Percentiles rank a stretch among this genome's conserved stretches.
Conservation (phyloP, 2,329 filamentous ascomycete genomes). For the Coniella lustricola region DNA sequence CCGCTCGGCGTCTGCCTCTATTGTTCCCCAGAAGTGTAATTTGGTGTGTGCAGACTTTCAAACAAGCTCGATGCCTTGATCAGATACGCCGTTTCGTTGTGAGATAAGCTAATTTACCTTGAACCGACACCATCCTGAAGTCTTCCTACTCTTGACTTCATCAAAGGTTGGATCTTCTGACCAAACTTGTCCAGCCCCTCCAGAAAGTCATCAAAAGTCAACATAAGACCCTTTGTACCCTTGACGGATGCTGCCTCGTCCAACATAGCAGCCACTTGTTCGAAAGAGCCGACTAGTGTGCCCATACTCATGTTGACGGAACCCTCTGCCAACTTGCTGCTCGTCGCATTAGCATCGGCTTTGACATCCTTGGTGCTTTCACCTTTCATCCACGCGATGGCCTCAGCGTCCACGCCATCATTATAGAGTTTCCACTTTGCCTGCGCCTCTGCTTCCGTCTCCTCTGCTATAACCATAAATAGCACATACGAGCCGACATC, state of each 20-base stretch:
- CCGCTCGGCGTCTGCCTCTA: too few relatives aligned
- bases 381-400: background rate
- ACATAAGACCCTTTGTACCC: background rate
- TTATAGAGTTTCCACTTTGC: conserved; percentile 1
- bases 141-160: background rate
- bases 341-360: background rate
- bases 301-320: conserved; percentile 1
- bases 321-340: background rate
- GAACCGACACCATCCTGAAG: too few relatives aligned
- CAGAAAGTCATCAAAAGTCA: conserved; percentile 1
- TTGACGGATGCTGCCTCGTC: background rate
- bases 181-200: background rate
- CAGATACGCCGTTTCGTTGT: too few relatives aligned
- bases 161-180: background rate
- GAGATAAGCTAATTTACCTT: too few relatives aligned
- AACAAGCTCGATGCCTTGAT: too few relatives aligned
- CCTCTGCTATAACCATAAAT: conserved; percentile 1
- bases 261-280: background rate
- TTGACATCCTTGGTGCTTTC: background rate
- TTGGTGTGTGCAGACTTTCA: too few relatives aligned
- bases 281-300: background rate
- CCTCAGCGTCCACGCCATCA: background rate
- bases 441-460: background rate
- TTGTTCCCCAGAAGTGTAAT: too few relatives aligned
- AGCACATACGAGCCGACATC: background rate